These are phyloP conservation scores for Pestalotiopsis sp. DNA, from an alignment of 2,329 filamentous ascomycete species.

Conservation along the genomic window DNA sequence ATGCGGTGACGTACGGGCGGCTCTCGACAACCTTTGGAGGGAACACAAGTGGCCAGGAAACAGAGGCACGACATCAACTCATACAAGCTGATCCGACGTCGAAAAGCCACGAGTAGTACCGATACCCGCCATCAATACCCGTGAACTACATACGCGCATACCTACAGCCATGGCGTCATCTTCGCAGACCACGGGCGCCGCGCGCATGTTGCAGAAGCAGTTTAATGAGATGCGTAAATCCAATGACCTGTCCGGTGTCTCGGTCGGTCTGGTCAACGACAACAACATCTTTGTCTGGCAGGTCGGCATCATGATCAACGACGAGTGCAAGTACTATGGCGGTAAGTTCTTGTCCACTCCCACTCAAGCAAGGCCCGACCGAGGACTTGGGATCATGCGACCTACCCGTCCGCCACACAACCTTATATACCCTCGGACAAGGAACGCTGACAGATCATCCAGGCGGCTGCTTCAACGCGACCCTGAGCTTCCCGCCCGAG, in stretches of 20 bases:
- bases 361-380: background rate
- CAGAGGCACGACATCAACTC: background rate
- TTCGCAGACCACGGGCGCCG: conserved; percentile 55
- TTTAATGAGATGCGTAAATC: conserved; percentile 92
- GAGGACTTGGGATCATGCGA: background rate
- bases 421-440: too few relatives aligned
- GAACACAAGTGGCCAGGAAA: background rate
- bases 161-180: conserved; percentile 34
- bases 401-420: background rate
- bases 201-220: conserved; percentile 76
- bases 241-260: conserved; percentile 92
- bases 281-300: conserved; percentile 97
- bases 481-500: conserved; percentile 77
- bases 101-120: too few relatives aligned
- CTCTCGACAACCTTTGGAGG: background rate
- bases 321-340: conserved; percentile 91
- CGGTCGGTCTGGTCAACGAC: conserved; percentile 81
- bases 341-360: conserved; percentile 53
- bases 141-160: background rate
- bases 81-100: background rate
- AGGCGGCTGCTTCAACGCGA: conserved; percentile 92
- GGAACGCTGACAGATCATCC: background rate
- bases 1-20: background rate
- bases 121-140: background rate
- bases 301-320: conserved; percentile 97